Evolutionary conservation across 495 filamentous ascomycete species (phyloP), one percentile per base, ranked within the genome.

Genomic region (Hapsidospora chrysogenum): DNA sequence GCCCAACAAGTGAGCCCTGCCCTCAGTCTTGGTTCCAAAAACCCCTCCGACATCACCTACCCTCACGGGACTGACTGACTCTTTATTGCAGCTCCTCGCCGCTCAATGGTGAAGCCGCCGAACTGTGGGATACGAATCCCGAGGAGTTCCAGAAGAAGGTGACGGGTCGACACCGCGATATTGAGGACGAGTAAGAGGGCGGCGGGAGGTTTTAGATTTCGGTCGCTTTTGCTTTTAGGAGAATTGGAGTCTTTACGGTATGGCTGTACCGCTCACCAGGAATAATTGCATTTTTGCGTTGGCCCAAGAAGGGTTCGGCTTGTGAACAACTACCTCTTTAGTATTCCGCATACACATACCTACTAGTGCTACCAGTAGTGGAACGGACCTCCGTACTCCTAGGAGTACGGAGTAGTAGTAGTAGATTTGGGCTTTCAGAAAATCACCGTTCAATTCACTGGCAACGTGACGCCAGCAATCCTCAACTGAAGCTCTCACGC

Each of bases 31-130:
- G 8, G 7, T 9, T 16, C 1, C 9, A 9, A 11, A 22, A 17
- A 29, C 23, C 9, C 15, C 14, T n/a, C 27, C n/a, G n/a, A 23
- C 4, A 21, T 29, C 36, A 17, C 13, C 9, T n/a, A n/a, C n/a
- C n/a, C n/a, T n/a, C n/a, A n/a, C n/a, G n/a, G n/a, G n/a, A 1
- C 26, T 45, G 34, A 37, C 20, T 25, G 31, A 17, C 18, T 31
- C 34, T 43, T 40, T 15, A 31, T 30, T 16, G 38, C 44, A 97
- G 89, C 53, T 74, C 89, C 40, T 92, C 82, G 44, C 89, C 89
- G 1, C 63, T 99, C 38, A 99, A 99, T 49, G 89, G 84, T 41
- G 85, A 96, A 56, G 89, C 89, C 16, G 89, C 89, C 11, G 82
- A 93, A 51, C 65, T 96, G 18, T 96, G 92, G 92, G 89, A 95